Base-by-base conservation (phyloP, 305 asterid genomes). In the Fraxinus nigra region DNA sequence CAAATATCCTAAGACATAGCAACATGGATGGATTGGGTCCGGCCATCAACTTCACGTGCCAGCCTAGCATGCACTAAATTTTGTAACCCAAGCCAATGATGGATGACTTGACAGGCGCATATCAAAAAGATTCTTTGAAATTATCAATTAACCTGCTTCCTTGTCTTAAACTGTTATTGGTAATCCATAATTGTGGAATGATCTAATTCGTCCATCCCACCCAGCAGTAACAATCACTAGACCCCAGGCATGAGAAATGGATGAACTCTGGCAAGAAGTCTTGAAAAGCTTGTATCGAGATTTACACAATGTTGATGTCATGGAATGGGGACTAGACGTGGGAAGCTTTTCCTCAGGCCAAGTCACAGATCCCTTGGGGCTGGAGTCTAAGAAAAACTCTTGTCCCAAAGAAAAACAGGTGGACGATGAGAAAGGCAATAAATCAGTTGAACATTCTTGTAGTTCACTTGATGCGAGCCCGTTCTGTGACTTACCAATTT, bases 341-440 rank as follows among this genome's bases (percentile, higher is more conserved):
- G 92, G 93, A 78, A 92, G 98, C 90, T 93, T 95, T 84, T 95
- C 98, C 89, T 96, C 99, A 0, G 99, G 99, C 99, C 99, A 96
- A 59, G 99, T 96, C n/a, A 95, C 99, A 1, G 98, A 90, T 65
- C 93, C 95, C 77, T 86, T 90, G 7, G 93, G 87, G 79, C 82
- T 86, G 72, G 95, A 83, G 85, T 90, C 98, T 1, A 89, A 51
- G 82, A 84, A 90, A 72, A 89, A 87, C 69, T 93, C 95, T 56
- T 89, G 91, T 75, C 89, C 88, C 79, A 89, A 79, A 16, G 97
- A 90, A 85, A 91, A 91, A 80, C 88, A 84, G 38, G 90, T 76
- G 80, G 91, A 84, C 1, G 91, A 78, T 35, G 93, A 88, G 83
- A 90, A 90, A 14, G 92, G 97, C 83, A 91, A 79, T 40, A 85